These are phyloP conservation scores for Bryoglossum gracile DNA, from an alignment of 495 filamentous ascomycete genomes.

Conservation along the genomic window DNA sequence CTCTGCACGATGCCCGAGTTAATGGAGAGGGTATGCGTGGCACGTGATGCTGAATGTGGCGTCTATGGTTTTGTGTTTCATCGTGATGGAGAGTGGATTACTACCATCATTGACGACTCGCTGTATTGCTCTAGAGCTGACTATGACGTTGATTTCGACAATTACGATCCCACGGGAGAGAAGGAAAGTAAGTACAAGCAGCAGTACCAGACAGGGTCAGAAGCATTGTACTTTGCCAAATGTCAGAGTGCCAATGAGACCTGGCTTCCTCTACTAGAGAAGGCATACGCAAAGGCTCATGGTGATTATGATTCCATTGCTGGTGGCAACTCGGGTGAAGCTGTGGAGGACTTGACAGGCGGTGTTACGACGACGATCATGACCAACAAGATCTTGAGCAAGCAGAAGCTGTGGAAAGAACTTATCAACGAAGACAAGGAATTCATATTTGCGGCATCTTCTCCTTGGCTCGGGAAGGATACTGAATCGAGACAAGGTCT, in stretches of 20 bases:
- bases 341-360: constrained; percentile 85
- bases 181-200: constrained; percentile 65
- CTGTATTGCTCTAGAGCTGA: constrained; percentile 78
- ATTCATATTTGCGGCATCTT: constrained; percentile 77
- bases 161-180: constrained; percentile 51
- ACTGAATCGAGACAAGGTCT: constrained; percentile 63
- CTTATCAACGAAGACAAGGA: constrained; percentile 75
- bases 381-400: constrained; percentile 75
- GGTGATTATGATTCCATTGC: constrained; percentile 33
- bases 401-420: constrained; percentile 78
- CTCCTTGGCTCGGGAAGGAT: constrained; percentile 43
- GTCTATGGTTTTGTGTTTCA: constrained; percentile 95
- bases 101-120: constrained; percentile 74
- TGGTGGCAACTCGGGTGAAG: constrained; percentile 44
- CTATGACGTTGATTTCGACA: constrained; percentile 60
- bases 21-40: constrained; percentile 66
- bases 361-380: constrained; percentile 78
- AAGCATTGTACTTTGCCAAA: constrained; percentile 77
- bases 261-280: constrained; percentile 87
- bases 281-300: constrained; percentile 38
- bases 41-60: constrained; percentile 64
- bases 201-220: constrained; percentile 58
- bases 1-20: constrained; percentile 63
- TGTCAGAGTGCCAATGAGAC: constrained; percentile 83
- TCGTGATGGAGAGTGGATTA: constrained; percentile 88